Evolutionary conservation across 1,284 basidiomycete genomes (phyloP), one percentile per base, ranked within the genome.

Genomic region (Heliocybe sulcata): DNA sequence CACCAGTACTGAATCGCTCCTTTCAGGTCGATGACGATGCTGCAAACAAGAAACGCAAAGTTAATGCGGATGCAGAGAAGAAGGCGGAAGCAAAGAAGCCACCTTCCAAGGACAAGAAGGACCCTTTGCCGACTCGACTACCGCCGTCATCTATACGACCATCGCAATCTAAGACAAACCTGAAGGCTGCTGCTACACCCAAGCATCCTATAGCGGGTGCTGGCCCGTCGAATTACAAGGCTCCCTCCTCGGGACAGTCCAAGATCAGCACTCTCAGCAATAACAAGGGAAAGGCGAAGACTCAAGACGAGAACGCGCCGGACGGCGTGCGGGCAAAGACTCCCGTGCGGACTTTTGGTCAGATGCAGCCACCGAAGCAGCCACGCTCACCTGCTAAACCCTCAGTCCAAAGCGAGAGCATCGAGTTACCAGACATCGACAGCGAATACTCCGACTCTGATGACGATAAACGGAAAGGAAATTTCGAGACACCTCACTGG

Each of bases 401-500:
- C 42, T 68, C 53, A 16, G 68, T 85, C 54, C 68, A 81, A 12
- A 89, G 84, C 62, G 93, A 96, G 72, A 85, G 80, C 60, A 94
- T 94, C 61, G 92, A 93, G 63, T 75, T 98, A 33, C 94, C 94
- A 0, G 94, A 97, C 55, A 93, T 96, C 64, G 88, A 92, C 60
- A 94, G 90, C 69, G 94, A 97, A 64, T 97, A 97, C 69, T 96
- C 93, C 2, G 90, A 97, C 69, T 95, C 93, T 2, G 94, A 94
- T 51, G 92, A 96, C 63, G 92, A 94, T 65, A 82, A 84, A 63
- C 82, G 87, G 22, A 77, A 77, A 50, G 76, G 80, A 56, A 85
- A 85, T 29, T 85, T 84, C 62, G 81, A 89, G 66, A 85, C 80
- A 59, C 94, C 85, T 2, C 77, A 80, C 19, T 98, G 95, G 94